Evolutionary conservation across 495 filamentous ascomycete genomes (phyloP), one percentile per base, ranked within the genome.

Genomic region (Aspergillus hancockii): DNA sequence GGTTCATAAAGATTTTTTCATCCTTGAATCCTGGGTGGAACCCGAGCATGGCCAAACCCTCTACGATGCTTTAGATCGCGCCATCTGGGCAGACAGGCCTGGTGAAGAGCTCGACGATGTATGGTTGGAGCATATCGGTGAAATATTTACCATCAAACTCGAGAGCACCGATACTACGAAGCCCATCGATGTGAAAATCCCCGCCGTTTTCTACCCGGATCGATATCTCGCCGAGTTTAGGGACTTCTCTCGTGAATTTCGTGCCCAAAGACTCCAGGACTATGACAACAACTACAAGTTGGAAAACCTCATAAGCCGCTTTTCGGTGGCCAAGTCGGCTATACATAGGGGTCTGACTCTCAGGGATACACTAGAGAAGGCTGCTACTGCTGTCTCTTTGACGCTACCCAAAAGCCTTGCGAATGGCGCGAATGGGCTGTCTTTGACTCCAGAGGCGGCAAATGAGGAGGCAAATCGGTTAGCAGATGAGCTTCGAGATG

Each of bases 181-280:
- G 12, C 74, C 78, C 4, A 70, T 84, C 28, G 81, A 82, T 46
- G 74, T 93, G 45, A 83, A 87, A 14, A 82, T 93, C 19, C 90
- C 91, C 31, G 73, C 83, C 16, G 78, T 84, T 0, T 85, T 92
- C 63, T 95, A 93, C 64, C 81, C 86, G 8, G 92, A 96, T 69
- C 81, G 91, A 36, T 97, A 96, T 70, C 70, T 92, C 58, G 79
- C 83, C 53, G 73, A 71, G 34, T 83, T 81, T 58, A 78, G 78
- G 60, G 76, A 85, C 2, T 65, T 80, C 56, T 74, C 85, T 19
- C 79, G 71, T 50, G 80, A 80, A n/a, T 75, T 84, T 56, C 74
- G 79, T 14, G 52, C 64, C 7, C 70, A 71, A 46, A 73, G 72
- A 63, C 68, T 75, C 9, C 61, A 72, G 22, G 70, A 76, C 4